Conservation (phyloP, 2,329 filamentous ascomycete genomes). For the Neonectria sp. region DNA sequence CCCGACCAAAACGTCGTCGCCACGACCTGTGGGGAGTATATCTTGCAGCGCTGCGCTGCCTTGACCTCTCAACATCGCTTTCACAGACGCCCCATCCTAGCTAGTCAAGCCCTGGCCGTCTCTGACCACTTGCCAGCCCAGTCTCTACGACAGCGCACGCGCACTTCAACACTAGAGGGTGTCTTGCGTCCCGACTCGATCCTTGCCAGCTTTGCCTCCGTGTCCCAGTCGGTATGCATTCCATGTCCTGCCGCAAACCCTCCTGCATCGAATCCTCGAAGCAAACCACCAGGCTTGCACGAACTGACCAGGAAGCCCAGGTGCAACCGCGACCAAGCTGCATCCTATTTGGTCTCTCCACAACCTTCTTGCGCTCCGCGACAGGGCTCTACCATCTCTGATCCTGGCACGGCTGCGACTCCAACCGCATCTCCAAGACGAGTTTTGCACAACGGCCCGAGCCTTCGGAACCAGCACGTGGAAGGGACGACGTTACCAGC, state of each 20-base stretch:
- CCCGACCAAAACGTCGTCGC: slow-evolving; percentile 39
- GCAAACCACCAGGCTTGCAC: slow-evolving; percentile 34
- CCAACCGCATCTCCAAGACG: slow-evolving; percentile 34
- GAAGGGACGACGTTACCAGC: slow-evolving; percentile 37
- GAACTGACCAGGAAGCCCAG: slow-evolving; percentile 40
- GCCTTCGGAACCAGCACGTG: slow-evolving; percentile 44
- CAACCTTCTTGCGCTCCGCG: slow-evolving; percentile 33
- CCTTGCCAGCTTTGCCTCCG: slow-evolving; percentile 33
- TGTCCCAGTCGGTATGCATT: slow-evolving; percentile 32
- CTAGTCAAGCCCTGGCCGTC: slow-evolving; percentile 43
- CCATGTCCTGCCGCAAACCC: slow-evolving; percentile 28
- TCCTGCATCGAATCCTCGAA: slow-evolving; percentile 34
- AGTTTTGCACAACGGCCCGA: slow-evolving; percentile 43
- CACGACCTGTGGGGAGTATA: slow-evolving; percentile 40
- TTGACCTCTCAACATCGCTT: slow-evolving; percentile 41
- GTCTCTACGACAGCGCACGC: slow-evolving; percentile 32
- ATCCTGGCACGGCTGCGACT: slow-evolving; percentile 32
- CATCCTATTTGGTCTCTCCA: slow-evolving; percentile 31
- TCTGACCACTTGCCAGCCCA: slow-evolving; percentile 41
- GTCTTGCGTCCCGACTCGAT: slow-evolving; percentile 39
- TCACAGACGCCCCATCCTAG: slow-evolving; percentile 44
- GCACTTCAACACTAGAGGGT: slow-evolving; percentile 35
- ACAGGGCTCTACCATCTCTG: slow-evolving; percentile 26
- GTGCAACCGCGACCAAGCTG: slow-evolving; percentile 34
- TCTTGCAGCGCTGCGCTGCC: slow-evolving; percentile 46